Percentiles rank a stretch among this genome's conserved stretches.
phyloP scores from a whole-genome alignment of 176 grass and related monocot species.

The Phyllostachys edulis region DNA sequence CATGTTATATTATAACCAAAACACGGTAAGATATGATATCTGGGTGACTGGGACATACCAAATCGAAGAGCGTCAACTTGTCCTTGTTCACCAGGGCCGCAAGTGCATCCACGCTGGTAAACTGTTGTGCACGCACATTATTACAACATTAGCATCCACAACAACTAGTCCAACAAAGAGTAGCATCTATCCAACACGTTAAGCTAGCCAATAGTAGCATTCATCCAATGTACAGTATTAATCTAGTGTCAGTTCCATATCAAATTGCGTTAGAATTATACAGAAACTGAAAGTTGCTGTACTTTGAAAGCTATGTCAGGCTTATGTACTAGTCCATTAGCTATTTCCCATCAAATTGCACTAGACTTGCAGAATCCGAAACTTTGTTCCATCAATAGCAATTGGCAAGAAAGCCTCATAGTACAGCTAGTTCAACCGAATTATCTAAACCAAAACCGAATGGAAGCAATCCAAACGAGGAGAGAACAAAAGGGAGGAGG shows the following conservation, averaged over 20 bases:
- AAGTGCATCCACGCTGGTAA: slow-evolving; percentile 53
- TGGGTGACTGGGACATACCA: slow-evolving; percentile 43
- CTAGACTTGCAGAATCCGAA: neutral
- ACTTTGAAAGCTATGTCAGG: too few relatives aligned
- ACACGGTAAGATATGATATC: neutral
- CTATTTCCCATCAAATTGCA: neutral
- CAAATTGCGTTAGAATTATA: neutral
- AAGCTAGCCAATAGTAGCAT: slow-evolving; percentile 8
- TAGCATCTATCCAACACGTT: neutral
- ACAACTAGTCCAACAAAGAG: neutral
- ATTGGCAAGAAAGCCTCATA: neutral
- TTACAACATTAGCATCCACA: slow-evolving; percentile 13
- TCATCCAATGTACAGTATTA: neutral
- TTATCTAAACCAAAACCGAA: neutral
- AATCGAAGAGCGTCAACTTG: slow-evolving; percentile 60
- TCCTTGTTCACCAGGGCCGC: slow-evolving; percentile 65
- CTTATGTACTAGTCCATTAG: too few relatives aligned
- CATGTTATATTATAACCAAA: neutral
- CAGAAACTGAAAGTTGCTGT: too few relatives aligned
- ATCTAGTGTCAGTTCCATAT: neutral
- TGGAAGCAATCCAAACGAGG: neutral
- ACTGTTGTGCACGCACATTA: slow-evolving; percentile 46
- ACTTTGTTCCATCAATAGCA: neutral
- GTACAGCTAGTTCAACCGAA: neutral
- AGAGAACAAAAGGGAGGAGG: neutral